Base-by-base conservation (phyloP, 352 stramenopile genomes). In the Phytophthora colocasiae region DNA sequence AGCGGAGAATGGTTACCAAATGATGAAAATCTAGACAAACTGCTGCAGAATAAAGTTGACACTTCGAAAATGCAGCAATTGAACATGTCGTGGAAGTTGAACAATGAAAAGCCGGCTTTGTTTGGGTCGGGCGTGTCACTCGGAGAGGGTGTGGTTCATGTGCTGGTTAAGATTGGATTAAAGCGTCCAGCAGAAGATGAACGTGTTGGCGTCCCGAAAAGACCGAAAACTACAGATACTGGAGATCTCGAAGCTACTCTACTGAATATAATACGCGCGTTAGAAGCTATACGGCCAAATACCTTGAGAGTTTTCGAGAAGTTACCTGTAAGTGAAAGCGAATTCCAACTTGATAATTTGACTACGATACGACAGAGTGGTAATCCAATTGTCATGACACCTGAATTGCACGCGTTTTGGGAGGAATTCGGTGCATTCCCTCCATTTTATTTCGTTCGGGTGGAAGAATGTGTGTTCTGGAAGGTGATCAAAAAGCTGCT, bases 381-480 rank as follows among this genome's bases (percentile, higher is more conserved):
- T 2, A 40, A 4, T 15, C 24, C 46, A 5, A 52, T 64, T 45
- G 36, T 64, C 8, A 38, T 34, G 34, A 63, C 56, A 43, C 56
- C 56, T 43, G 36, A 4, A 19, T 48, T 69, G 36, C 51, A 60
- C 27, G 22, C 51, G 34, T 69, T 69, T 48, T 58, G 61, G 49
- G 44, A 69, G 52, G 47, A 11, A 7, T 55, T 49, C 7, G 38
- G 52, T 17, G 53, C 41, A 22, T 53, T 69, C 12, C 15, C 45
- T 46, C 2, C 7, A 17, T 31, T 26, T 10, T 63, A 63, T 50
- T 63, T 63, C 36, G 45, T 63, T 56, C 44, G 56, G 19, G 14
- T 12, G 14, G 44, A 68, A 49, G 36, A 62, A 68, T 43, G 48
- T 44, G 34, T 50, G 26, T 63, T 55, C 39, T 63, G 31, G 61